Base-by-base conservation (phyloP, 176 grass and related monocot genomes). In the Oryza officinalis region DNA sequence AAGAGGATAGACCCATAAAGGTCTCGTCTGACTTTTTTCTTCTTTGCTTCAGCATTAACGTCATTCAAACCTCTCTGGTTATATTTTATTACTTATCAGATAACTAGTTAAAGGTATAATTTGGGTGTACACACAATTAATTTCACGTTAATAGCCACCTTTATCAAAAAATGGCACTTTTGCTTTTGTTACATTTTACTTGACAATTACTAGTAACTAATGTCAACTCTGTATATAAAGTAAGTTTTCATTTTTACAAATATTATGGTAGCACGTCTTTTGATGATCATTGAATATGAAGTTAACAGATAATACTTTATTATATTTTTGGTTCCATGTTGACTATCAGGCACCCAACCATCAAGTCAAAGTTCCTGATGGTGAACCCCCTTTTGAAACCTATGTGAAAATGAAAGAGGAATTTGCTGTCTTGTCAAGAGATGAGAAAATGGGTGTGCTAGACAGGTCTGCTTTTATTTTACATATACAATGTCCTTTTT, bases 381-480 rank as follows among this genome's bases (percentile, higher is more conserved):
- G 87, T 18, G 32, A 72, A 6, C 84, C 74, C 47, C 7, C 80
- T 49, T 65, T 57, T 47, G 67, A 84, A 80, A 86, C 68, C 68
- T 89, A 77, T 52, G 84, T 74, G 22, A 76, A 88, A 69, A 73
- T 88, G 67, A 93, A 90, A 76, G 85, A 91, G 81, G 80, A 90
- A 15, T 40, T 90, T 66, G 57, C 84, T 84, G 25, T 79, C 37
- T 86, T 93, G 70, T 81, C 96, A 82, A 86, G 85, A 77, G 87
- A 95, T 65, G 89, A 90, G 43, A 92, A 95, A 80, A 86, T 98
- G 89, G 83, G 73, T 90, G 77, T 69, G 33, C 57, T 91, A 67
- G 88, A 88, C 87, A 97, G 95, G 95, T 97, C 50, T 86, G 18
- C 70, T 86, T 86, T 60, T 59, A 37, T 79, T 41, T 68, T 80